These are phyloP conservation scores for Salix suchowensis DNA, from an alignment of 345 rosid genomes.

Conservation along the genomic window DNA sequence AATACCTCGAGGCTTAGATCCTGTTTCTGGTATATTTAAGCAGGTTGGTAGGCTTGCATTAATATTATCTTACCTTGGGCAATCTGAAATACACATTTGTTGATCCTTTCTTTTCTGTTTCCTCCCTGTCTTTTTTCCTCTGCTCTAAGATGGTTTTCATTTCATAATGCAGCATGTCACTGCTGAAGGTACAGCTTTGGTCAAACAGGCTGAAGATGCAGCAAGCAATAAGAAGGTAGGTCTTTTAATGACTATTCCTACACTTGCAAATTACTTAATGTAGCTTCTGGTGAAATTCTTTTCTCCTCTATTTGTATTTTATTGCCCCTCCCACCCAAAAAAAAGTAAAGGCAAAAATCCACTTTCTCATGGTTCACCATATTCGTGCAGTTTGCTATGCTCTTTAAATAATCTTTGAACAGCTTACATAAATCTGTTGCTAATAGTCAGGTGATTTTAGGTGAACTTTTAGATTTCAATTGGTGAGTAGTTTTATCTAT, in stretches of 20 bases:
- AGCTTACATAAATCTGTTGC: background rate
- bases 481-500: background rate
- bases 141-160: background rate
- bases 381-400: background rate
- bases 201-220: conserved; percentile 41
- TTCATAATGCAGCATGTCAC: conserved; percentile 28
- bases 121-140: background rate
- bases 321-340: background rate
- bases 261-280: background rate
- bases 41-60: conserved; percentile 18
- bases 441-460: background rate
- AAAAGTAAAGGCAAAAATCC: background rate
- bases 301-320: background rate
- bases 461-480: background rate
- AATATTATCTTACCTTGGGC: background rate
- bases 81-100: background rate
- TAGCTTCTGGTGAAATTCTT: background rate
- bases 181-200: conserved; percentile 34
- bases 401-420: background rate
- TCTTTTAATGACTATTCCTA: background rate
- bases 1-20: conserved; percentile 33
- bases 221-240: conserved; percentile 33
- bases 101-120: background rate
- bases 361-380: background rate
- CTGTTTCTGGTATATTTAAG: conserved; percentile 33